Conservation (phyloP, 768 basidiomycete species). For the Suillus americanus region DNA sequence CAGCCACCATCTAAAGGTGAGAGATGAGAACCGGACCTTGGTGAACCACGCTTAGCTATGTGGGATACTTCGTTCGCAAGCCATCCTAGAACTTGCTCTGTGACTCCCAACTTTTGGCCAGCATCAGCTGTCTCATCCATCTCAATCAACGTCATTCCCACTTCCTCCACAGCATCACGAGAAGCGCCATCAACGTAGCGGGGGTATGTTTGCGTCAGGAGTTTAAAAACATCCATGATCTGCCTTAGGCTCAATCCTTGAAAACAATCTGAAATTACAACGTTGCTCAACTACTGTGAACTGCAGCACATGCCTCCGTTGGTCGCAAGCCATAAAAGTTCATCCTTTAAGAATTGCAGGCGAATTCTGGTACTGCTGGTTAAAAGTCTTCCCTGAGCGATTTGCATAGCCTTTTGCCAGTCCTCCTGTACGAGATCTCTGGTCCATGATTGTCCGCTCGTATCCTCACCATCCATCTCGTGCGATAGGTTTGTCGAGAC, state of each 20-base stretch:
- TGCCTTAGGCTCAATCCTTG: conserved; percentile 63
- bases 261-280: conserved; percentile 10
- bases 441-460: conserved; percentile 41
- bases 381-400: conserved; percentile 51
- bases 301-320: conserved; percentile 49
- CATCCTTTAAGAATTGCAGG: conserved; percentile 60
- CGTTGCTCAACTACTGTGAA: not conserved
- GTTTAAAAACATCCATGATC: conserved; percentile 65
- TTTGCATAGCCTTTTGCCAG: conserved; percentile 55
- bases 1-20: not conserved
- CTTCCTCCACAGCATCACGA: conserved; percentile 65
- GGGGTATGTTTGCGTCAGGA: conserved; percentile 75
- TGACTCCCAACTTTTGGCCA: conserved; percentile 54
- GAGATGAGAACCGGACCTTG: conserved; percentile 47
- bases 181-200: conserved; percentile 76
- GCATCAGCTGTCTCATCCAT: conserved; percentile 54
- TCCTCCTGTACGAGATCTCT: conserved; percentile 51
- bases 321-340: conserved; percentile 54
- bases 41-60: conserved; percentile 49
- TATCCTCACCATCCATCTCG: conserved; percentile 33
- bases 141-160: conserved; percentile 62
- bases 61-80: conserved; percentile 63
- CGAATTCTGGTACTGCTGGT: conserved; percentile 54
- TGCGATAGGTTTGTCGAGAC: conserved; percentile 39
- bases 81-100: conserved; percentile 78